A percentile compares a stretch with the other conserved stretches of the same genome.
phyloP scores from a whole-genome alignment of 768 basidiomycete genomes.

The Crassisporium funariophilum region DNA sequence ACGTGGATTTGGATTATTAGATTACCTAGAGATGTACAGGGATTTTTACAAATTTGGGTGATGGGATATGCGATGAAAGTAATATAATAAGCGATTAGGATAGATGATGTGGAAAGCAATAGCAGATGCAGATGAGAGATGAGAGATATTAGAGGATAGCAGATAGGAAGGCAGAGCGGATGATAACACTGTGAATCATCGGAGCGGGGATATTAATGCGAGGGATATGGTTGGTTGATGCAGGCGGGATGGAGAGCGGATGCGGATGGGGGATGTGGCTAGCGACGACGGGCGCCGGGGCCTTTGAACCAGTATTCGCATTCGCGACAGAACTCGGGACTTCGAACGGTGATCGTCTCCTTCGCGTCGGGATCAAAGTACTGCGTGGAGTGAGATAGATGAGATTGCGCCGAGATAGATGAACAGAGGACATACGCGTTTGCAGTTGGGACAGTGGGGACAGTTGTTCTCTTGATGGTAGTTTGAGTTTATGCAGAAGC shows the following conservation, averaged over 20 bases:
- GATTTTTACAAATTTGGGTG: too few relatives aligned
- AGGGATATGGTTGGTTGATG: too few relatives aligned
- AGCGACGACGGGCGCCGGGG: constrained; percentile 42
- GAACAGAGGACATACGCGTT: constrained; percentile 37
- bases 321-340: constrained; percentile 54
- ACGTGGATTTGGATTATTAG: too few relatives aligned
- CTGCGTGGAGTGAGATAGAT: constrained; percentile 35
- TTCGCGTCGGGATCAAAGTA: constrained; percentile 71
- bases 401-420: constrained; percentile 5
- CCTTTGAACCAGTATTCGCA: constrained; percentile 63
- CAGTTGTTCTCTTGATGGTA: constrained; percentile 34
- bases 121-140: constrained; percentile 3
- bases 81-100: constrained; percentile 7
- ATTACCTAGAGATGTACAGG: too few relatives aligned
- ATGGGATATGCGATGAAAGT: constrained; percentile 8
- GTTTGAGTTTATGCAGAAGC: constrained; percentile 40
- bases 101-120: constrained; percentile 9
- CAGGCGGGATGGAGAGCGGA: too few relatives aligned
- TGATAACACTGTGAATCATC: constrained; percentile 8
- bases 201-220: too few relatives aligned
- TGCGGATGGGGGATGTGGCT: too few relatives aligned
- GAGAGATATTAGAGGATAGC: neutral
- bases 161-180: constrained; percentile 1
- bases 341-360: constrained; percentile 57
- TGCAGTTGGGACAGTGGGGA: constrained; percentile 44